Evolutionary conservation across 1,284 basidiomycete genomes (phyloP), one percentile per base, ranked within the genome.

Genomic region (Xerocomus minutiporus): DNA sequence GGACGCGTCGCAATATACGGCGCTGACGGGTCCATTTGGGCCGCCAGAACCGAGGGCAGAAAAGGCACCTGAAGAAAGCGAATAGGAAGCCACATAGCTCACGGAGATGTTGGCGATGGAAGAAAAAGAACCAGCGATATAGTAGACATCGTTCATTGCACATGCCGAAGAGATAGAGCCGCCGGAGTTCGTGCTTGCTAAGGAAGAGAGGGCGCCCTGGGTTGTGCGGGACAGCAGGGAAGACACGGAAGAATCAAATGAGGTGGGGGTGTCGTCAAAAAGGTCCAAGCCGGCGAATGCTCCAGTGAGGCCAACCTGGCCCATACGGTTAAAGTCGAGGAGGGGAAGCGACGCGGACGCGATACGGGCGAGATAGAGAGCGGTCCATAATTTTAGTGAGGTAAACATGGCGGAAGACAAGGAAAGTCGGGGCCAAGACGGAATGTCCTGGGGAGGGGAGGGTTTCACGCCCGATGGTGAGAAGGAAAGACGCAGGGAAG

Each of bases 271-370:
- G 64, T 83, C 81, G 63, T 81, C 75, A 73, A 88, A 85, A 50
- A 93, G 72, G 66, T 88, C 86, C 54, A 97, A 75, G 43, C 93
- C 92, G 28, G 87, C 80, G 68, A 97, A 97, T 17, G 88, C 79
- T 51, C 94, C 94, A 35, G 86, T 83, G 42, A 97, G 76, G 51
- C 84, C 92, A 53, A 97, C 93, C 52, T 78, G 84, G 58, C 93
- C 93, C 89, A 96, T 94, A 56, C 88, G 86, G 64, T 87, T 78
- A 70, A 91, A 96, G 73, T 97, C 92, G 71, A 97, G 83, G 62
- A 83, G 78, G 34, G 93, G 93, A 44, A 89, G 71, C 47, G 81
- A 72, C 12, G 87, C 84, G 56, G 75, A 71, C 53, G 71, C 82
- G 65, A 68, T 59, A 68, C 69, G 58, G 35, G 67, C 55, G 53